These are phyloP conservation scores for Malbranchea zuffiana DNA, from an alignment of 2,329 filamentous ascomycete genomes.

Conservation along the genomic window DNA sequence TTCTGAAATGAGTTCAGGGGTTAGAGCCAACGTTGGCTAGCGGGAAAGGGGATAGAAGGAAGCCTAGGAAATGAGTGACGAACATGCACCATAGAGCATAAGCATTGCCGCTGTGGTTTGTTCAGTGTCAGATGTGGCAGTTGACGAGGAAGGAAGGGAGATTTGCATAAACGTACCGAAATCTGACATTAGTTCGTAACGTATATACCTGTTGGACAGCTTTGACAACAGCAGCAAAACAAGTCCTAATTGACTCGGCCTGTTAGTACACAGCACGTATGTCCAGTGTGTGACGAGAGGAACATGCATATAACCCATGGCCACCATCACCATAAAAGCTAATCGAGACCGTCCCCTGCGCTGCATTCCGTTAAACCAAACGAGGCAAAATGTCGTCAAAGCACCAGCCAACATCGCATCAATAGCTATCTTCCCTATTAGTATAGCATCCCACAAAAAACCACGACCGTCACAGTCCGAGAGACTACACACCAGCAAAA, in stretches of 20 bases:
- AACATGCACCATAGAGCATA: conserved; percentile 18
- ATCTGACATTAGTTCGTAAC: conserved; percentile 23
- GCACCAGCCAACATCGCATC: conserved; percentile 28
- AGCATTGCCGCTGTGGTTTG: conserved; percentile 10
- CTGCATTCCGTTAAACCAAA: conserved; percentile 35
- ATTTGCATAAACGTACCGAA: conserved; percentile 20
- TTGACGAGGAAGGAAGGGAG: background rate
- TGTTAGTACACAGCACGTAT: background rate
- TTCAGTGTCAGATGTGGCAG: conserved; percentile 1
- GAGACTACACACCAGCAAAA: conserved; percentile 1
- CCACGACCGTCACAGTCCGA: too few species aligned
- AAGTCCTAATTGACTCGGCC: conserved; percentile 22
- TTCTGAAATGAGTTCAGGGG: too few species aligned
- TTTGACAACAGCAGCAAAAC: conserved; percentile 34
- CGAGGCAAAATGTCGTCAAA: conserved; percentile 35
- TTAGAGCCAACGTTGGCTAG: too few species aligned
- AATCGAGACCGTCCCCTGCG: conserved; percentile 30
- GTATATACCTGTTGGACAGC: conserved; percentile 29
- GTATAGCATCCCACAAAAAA: too few species aligned
- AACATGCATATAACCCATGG: conserved; percentile 36
- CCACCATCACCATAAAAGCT: conserved; percentile 34
- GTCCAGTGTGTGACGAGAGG: background rate
- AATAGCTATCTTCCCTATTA: conserved; percentile 2
- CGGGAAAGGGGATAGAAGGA: too few species aligned
- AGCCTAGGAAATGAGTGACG: conserved; percentile 3